phyloP scores from a whole-genome alignment of 495 filamentous ascomycete species.

The Penicillium angulare region DNA sequence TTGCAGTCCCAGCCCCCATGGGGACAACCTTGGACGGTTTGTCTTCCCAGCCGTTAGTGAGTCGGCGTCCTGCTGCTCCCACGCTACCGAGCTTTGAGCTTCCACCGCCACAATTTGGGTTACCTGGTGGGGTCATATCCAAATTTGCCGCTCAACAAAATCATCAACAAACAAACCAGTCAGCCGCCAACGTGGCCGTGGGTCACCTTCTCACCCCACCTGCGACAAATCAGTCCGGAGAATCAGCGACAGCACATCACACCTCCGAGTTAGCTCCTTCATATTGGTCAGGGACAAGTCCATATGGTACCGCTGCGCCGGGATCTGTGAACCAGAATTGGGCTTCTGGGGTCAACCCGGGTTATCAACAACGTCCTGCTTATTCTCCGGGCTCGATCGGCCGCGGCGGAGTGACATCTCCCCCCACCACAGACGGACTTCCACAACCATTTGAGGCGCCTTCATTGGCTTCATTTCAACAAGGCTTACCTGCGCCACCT shows the following conservation, averaged over 20 bases:
- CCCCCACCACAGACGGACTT: conserved; percentile 44
- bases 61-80: conserved; percentile 59
- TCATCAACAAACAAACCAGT: conserved; percentile 33
- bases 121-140: conserved; percentile 19
- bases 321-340: conserved; percentile 35
- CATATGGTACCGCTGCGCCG: conserved; percentile 44
- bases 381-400: conserved; percentile 54
- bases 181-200: conserved; percentile 51
- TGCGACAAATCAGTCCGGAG: conserved; percentile 58
- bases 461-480: conserved; percentile 55
- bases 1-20: conserved; percentile 47
- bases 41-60: conserved; percentile 48
- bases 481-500: conserved; percentile 47
- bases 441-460: conserved; percentile 61
- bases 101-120: conserved; percentile 48
- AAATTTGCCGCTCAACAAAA: conserved; percentile 39
- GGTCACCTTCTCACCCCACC: conserved; percentile 64
- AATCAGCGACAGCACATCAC: conserved; percentile 44
- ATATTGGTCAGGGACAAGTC: conserved; percentile 50
- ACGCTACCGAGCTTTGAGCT: conserved; percentile 63
- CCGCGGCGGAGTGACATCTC: conserved; percentile 50
- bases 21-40: conserved; percentile 44
- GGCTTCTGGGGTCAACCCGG: conserved; percentile 39
- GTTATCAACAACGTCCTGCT: conserved; percentile 43
- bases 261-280: conserved; percentile 47